Base-by-base conservation (phyloP, 2,329 filamentous ascomycete genomes). In the Endothia cerciana region DNA sequence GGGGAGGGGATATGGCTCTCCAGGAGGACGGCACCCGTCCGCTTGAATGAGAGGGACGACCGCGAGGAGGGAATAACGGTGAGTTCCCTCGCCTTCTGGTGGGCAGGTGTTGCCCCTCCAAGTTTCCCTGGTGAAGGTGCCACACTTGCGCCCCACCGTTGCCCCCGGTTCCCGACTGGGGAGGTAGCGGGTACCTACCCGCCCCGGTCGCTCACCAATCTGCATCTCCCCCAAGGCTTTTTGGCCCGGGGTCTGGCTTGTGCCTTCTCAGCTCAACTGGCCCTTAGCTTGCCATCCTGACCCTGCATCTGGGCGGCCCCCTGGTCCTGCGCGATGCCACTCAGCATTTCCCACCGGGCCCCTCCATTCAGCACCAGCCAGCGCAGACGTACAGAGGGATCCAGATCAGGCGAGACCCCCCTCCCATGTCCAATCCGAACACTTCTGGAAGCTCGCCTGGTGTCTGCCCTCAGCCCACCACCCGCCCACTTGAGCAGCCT, bases 401-500 rank as follows among this genome's bases (percentile, higher is more conserved):
- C 22, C n/a, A 40, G 6, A 36, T 22, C 38, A 10, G 38, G 2
- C 13, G n/a, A 59, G 43, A 60, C 55, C 40, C 40, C 57, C n/a
- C 40, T 47, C n/a, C 38, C 45, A 43, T 53, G 4, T 30, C 63
- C 58, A 36, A 7, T 51, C 47, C 62, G 49, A 63, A 63, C 60
- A 58, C 66, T 68, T 68, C 38, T 68, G 66, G 49, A 65, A 68
- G 63, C 63, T 68, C 63, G 43, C 63, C 51, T 57, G 41, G 25
- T 13, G 64, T 51, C 65, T 65, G 51, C 58, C 62, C 59, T 36
- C 62, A 65, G 47, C 45, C 59, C 45, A 61, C 45, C 64, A 57
- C 56, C 64, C 62, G 65, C 65, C 65, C 62, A 57, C 65, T 64
- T 60, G 56, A 60, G 55, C 60, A 60, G 30, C 41, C 55, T 55